Percentiles rank a stretch among this genome's conserved stretches.
phyloP scores from a whole-genome alignment of 2,329 filamentous ascomycete genomes.

The Chaetomiaceae sp. region DNA sequence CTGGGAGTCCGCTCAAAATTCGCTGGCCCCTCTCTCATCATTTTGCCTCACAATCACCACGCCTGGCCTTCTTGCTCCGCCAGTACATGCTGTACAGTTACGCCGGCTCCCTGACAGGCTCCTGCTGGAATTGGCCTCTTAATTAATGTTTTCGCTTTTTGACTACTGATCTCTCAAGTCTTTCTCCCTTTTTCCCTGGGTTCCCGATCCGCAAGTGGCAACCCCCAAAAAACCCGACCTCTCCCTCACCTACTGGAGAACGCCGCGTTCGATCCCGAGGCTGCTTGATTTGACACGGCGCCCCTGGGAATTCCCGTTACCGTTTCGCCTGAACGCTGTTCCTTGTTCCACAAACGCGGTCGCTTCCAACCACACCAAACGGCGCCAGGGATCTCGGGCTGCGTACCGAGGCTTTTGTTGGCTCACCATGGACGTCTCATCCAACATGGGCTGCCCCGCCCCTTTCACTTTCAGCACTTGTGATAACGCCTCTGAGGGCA shows the following conservation, averaged over 20 bases:
- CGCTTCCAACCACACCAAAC: background rate
- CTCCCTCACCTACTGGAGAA: background rate
- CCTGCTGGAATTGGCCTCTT: too few relatives aligned
- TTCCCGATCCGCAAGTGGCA: background rate
- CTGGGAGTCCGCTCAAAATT: background rate
- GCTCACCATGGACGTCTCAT: slow-evolving; percentile 21
- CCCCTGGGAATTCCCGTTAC: background rate
- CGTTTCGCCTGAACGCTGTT: background rate
- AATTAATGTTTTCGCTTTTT: too few relatives aligned
- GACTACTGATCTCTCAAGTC: background rate
- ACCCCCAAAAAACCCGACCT: background rate
- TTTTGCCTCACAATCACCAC: background rate
- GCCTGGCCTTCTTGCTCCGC: too few relatives aligned
- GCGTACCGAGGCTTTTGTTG: background rate
- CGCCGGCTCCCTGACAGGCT: too few relatives aligned
- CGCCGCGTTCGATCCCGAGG: too few relatives aligned
- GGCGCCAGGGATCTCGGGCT: background rate
- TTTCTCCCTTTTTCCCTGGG: background rate
- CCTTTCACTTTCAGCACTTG: slow-evolving; percentile 23
- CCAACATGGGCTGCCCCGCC: slow-evolving; percentile 24
- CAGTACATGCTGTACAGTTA: too few relatives aligned
- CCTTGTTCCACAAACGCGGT: background rate
- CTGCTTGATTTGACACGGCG: too few relatives aligned
- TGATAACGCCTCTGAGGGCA: slow-evolving; percentile 34
- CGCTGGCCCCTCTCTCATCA: background rate